phyloP scores from a whole-genome alignment of 2,329 filamentous ascomycete genomes.

The Daldinia sp. region DNA sequence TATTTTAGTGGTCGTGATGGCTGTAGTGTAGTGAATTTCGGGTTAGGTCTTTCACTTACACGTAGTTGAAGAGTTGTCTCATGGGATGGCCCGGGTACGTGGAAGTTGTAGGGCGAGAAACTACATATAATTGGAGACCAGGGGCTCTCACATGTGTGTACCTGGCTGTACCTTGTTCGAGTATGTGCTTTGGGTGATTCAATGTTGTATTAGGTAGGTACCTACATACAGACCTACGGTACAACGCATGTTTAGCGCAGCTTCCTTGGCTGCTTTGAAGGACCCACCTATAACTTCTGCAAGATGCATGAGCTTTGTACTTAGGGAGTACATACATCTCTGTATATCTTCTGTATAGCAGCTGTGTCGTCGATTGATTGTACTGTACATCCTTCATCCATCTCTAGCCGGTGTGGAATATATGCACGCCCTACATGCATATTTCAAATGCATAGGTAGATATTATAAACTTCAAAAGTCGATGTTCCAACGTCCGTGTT shows the following conservation, averaged over 20 bases:
- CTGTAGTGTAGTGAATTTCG: not conserved
- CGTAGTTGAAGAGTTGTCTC: conserved; percentile 3
- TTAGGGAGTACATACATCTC: conserved; percentile 19
- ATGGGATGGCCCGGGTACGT: conserved; percentile 10
- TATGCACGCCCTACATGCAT: conserved; percentile 41
- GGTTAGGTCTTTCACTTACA: not conserved
- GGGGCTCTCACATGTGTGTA: not conserved
- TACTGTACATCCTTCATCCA: conserved; percentile 25
- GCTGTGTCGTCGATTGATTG: not conserved
- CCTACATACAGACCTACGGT: not conserved
- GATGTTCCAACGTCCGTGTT: conserved; percentile 21
- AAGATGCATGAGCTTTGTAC: conserved; percentile 29
- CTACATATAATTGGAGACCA: conserved; percentile 6
- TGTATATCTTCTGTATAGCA: conserved; percentile 5
- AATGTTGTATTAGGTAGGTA: not conserved
- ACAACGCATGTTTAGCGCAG: conserved; percentile 3
- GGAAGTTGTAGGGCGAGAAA: conserved; percentile 6
- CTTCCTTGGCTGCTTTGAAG: conserved; percentile 19
- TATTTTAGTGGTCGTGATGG: not conserved
- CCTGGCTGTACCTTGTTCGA: too few relatives aligned
- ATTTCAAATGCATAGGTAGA: conserved; percentile 40
- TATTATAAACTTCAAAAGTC: conserved; percentile 34
- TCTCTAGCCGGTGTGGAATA: conserved; percentile 25
- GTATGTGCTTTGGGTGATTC: too few relatives aligned
- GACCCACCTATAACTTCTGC: conserved; percentile 37